Base-by-base conservation (phyloP, 139 green algal species). In the Desmodesmus armatus region DNA sequence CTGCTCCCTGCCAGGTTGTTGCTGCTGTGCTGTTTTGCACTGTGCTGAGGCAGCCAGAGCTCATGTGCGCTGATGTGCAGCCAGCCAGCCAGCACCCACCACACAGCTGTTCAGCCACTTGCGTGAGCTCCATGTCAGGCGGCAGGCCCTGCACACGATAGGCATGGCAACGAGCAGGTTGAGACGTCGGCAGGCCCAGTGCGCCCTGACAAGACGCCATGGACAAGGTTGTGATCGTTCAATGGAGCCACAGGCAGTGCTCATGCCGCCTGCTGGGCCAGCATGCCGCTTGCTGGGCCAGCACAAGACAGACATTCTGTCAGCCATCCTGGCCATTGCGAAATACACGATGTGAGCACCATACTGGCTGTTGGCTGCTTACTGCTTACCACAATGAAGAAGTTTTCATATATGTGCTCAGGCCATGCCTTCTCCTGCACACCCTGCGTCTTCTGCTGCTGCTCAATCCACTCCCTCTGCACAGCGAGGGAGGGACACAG, bases 361-460 rank as follows among this genome's bases (percentile, higher is more conserved):
- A n/a, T n/a, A n/a, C n/a, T 13, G 44, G 81, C 51, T 39, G 9
- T 9, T 58, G 15, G 53, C 5, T 3, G 39, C 5, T 15, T 23
- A n/a, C n/a, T 13, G 58, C 92, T 65, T 73, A 96, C 94, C 85
- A 96, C 88, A 23, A 97, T 83, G 37, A 90, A 88, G 76, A 97
- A 97, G 67, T 92, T 86, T 83, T 97, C 94, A 67, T 92, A 93
- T 19, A 95, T 78, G 67, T 94, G 91, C 6, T 91, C 80, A 0
- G 91, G 92, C 90, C 91, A 94, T 0, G 81, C 87, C 0, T 84
- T 53, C 6, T 89, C 79, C 33, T 87, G 76, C 21, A 65, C 69
- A 15, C 80, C 72, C 41, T 92, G 87, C 41, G 70, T 51, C 44
- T 83, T 80, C 25, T 73, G 77, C 70, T 92, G 88, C 0, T 74